Evolutionary conservation across 257 asterid species (phyloP).

Genomic region (Forsythia viridissima): DNA sequence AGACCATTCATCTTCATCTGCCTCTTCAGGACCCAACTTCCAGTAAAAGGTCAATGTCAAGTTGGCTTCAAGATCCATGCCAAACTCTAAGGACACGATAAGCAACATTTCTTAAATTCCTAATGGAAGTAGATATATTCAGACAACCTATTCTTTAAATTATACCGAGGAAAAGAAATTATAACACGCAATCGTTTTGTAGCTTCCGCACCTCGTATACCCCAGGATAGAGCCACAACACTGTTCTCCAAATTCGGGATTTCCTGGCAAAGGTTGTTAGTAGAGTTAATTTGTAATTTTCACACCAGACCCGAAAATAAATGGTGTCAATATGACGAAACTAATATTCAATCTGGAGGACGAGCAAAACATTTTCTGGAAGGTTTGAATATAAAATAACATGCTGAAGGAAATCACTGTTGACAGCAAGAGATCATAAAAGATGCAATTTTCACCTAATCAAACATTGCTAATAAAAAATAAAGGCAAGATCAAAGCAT

Average conservation of each 20-base stretch:
- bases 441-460: neutral
- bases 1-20: neutral
- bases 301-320: neutral
- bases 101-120: neutral
- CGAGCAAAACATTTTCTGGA: neutral
- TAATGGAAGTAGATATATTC: neutral
- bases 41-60: neutral
- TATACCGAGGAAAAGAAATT: neutral
- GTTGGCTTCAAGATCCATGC: neutral
- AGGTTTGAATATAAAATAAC: neutral
- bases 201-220: slow-evolving; percentile 71
- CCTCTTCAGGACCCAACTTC: neutral
- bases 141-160: neutral
- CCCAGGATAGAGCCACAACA: slow-evolving; percentile 96
- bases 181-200: slow-evolving; percentile 11
- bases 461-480: neutral
- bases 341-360: neutral
- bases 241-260: slow-evolving; percentile 62
- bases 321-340: neutral
- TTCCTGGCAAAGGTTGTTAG: slow-evolving; percentile 45
- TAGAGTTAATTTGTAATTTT: slow-evolving; percentile 2
- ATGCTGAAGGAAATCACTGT: neutral
- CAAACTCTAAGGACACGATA: neutral
- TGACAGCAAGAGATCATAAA: neutral
- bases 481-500: neutral